Percentiles rank a stretch among this genome's conserved stretches.
Conservation (phyloP, 1,284 basidiomycete species). For the Naganishia sp. region DNA sequence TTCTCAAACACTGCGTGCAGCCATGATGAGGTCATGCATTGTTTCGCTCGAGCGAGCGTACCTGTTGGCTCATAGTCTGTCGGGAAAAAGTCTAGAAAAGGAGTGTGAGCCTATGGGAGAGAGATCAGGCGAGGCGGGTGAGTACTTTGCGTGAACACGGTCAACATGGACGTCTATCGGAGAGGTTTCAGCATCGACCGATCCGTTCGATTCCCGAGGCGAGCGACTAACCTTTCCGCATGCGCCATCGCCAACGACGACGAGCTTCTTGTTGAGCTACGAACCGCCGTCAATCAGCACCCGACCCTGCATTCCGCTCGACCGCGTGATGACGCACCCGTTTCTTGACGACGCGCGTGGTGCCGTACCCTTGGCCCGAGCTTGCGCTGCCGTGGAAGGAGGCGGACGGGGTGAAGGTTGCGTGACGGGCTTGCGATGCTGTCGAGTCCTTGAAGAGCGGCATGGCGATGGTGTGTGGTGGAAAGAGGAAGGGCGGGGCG, state of each 20-base stretch:
- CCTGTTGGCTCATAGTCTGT: constrained; percentile 69
- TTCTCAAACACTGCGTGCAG: constrained; percentile 70
- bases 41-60: constrained; percentile 29
- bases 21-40: constrained; percentile 4
- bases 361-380: background rate
- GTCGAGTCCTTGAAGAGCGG: too few species aligned
- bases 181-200: constrained; percentile 33
- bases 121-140: background rate
- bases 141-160: constrained; percentile 52
- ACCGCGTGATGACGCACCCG: too few species aligned
- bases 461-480: too few species aligned
- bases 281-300: background rate
- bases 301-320: background rate
- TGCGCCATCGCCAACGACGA: constrained; percentile 89
- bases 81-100: constrained; percentile 52
- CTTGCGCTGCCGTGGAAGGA: background rate
- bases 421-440: too few species aligned
- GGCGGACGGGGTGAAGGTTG: background rate
- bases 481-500: background rate
- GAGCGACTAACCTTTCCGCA: constrained; percentile 63
- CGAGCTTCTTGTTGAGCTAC: constrained; percentile 66
- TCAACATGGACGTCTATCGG: constrained; percentile 67
- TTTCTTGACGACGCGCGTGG: constrained; percentile 13
- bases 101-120: too few species aligned
- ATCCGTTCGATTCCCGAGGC: too few species aligned